phyloP scores from a whole-genome alignment of 2,329 filamentous ascomycete species.

The Ampelomyces quisqualis region DNA sequence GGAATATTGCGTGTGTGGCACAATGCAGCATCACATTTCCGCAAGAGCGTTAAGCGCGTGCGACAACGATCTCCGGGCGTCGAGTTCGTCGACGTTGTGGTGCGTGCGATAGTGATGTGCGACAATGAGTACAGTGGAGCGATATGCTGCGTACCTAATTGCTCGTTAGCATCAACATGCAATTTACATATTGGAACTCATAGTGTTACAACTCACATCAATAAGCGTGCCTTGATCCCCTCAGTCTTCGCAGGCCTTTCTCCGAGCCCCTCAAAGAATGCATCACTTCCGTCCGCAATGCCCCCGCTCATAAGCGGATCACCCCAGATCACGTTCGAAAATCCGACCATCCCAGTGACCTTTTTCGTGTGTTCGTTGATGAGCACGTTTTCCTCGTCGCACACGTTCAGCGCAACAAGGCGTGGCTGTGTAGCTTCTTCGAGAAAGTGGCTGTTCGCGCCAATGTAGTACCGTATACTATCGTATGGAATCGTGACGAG shows the following conservation, averaged over 20 bases:
- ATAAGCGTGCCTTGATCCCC: constrained; percentile 40
- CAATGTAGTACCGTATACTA: constrained; percentile 54
- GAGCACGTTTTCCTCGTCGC: constrained; percentile 53
- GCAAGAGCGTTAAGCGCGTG: constrained; percentile 43
- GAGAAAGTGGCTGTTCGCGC: constrained; percentile 48
- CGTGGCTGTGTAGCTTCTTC: constrained; percentile 54
- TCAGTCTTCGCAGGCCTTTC: constrained; percentile 35
- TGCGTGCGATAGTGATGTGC: constrained; percentile 49
- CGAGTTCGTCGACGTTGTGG: constrained; percentile 45
- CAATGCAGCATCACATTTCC: constrained; percentile 19
- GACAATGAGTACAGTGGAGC: constrained; percentile 47
- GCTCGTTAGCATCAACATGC: too few species aligned
- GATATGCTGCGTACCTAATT: constrained; percentile 50
- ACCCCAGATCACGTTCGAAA: constrained; percentile 58
- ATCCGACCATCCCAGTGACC: constrained; percentile 55
- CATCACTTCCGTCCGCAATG: constrained; percentile 39
- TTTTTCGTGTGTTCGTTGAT: constrained; percentile 52
- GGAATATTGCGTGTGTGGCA: constrained; percentile 3
- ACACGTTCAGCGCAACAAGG: constrained; percentile 54
- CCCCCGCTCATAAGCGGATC: constrained; percentile 57
- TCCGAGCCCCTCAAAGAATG: constrained; percentile 49
- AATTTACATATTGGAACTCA: constrained; percentile 7
- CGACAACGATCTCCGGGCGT: constrained; percentile 46
- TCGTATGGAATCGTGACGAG: constrained; percentile 59
- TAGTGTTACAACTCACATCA: constrained; percentile 42